Evolutionary conservation across 495 filamentous ascomycete species (phyloP), one percentile per base, ranked within the genome.

Genomic region (Cercophora samala): DNA sequence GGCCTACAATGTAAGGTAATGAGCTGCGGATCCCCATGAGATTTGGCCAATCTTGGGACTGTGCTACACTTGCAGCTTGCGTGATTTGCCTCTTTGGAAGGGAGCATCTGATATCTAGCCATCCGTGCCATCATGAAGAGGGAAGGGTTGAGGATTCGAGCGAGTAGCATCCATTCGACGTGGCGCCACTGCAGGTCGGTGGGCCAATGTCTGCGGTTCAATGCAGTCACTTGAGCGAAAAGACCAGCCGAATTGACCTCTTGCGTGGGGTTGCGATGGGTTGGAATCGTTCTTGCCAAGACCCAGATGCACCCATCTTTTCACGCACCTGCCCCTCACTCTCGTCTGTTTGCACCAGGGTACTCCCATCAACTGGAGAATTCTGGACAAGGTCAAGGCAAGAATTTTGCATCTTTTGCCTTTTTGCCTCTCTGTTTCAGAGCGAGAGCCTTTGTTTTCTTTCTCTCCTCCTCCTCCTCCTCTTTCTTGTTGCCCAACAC

Each of bases 181-280:
- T 85, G 82, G 82, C 81, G 77, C 81, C 77, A 81, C 74, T 81
- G 67, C 75, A 73, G 46, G 58, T n/a, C 11, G 24, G 64, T 74
- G 73, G 68, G 67, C 80, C 79, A 80, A 78, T 79, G 72, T 72
- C 63, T 58, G 64, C 42, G 29, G 56, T 58, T 56, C 69, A 60
- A 60, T 77, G 75, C 60, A 62, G 77, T 80, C 77, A 78, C 73
- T 77, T 74, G 75, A 73, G 75, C 78, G 68, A 73, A 69, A 75
- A 75, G 74, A 73, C 73, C 72, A 74, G 75, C 37, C 37, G 37
- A 46, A 46, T 46, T 46, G 37, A 46, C 37, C n/a, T 56, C 53
- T 55, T 68, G 37, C 71, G 71, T 71, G 69, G 73, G 73, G 73
- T 77, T 74, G 65, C 42, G 58, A 37, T 61, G 62, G 66, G 66